A percentile compares a stretch with the other conserved stretches of the same genome.
These are phyloP conservation scores for Inga leiocalycina DNA, from an alignment of 306 rosid species.

Conservation along the genomic window DNA sequence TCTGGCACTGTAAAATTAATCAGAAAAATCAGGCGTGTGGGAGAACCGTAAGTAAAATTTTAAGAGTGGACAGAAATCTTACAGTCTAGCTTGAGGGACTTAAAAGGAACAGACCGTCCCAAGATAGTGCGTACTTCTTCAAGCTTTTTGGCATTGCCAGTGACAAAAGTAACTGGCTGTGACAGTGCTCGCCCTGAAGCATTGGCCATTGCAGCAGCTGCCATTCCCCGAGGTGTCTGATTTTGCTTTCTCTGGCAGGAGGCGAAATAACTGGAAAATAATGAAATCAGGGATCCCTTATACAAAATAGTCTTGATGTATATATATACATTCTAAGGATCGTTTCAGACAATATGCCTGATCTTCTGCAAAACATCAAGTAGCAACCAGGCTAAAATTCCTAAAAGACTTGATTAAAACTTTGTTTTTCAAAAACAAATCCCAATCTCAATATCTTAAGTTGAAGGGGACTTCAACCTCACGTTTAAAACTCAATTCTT, in stretches of 20 bases:
- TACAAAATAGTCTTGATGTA: background rate
- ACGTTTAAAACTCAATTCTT: background rate
- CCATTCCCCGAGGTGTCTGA: constrained; percentile 43
- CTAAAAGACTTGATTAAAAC: background rate
- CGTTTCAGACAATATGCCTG: background rate
- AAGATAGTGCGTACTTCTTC: constrained; percentile 96
- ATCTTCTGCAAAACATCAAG: background rate
- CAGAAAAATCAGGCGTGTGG: background rate
- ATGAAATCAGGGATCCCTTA: constrained; percentile 6
- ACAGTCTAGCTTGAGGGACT: constrained; percentile 92
- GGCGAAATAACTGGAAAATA: constrained; percentile 20
- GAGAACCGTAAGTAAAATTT: background rate
- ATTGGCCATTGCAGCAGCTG: constrained; percentile 42
- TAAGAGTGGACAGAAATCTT: background rate
- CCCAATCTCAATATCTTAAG: background rate
- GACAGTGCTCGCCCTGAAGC: constrained; percentile 63
- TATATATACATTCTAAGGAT: no score
- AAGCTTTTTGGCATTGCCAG: constrained; percentile 97
- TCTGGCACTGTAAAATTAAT: constrained; percentile 72
- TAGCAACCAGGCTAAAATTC: background rate
- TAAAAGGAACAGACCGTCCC: constrained; percentile 84
- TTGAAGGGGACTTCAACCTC: background rate
- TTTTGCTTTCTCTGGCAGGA: constrained; percentile 13
- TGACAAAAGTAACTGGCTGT: constrained; percentile 92
- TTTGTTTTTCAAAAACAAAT: background rate